Base-by-base conservation (phyloP, 352 stramenopile species). In the Globisporangium cylindrosporum region DNA sequence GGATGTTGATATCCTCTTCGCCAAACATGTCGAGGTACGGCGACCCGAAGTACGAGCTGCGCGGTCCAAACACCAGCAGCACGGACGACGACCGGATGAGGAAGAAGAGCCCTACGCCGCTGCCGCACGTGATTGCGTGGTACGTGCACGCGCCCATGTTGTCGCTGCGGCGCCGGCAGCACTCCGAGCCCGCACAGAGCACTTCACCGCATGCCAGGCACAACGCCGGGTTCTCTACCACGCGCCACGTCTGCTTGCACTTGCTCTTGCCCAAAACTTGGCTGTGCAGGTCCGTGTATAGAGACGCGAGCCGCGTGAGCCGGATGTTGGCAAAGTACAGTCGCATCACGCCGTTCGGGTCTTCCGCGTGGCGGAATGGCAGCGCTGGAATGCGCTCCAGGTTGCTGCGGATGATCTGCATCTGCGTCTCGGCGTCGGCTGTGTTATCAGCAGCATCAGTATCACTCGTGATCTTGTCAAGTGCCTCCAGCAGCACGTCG, bases 21-120 rank as follows among this genome's bases (percentile, higher is more conserved):
- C 86, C 88, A 80, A 95, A 95, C 83, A 92, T 93, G 65, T 95
- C 88, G 25, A 95, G 79, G 62, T 94, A 95, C 43, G 86, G 85
- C 66, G 86, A 94, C 4, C 84, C 82, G 64, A 95, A 95, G 79
- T 93, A 95, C 43, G 82, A 95, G 62, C 82, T 90, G 18, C 86
- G 75, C 0, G 84, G 82, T 0, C 82, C 83, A 57, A 89, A 92
- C 0, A 95, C 75, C 1, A 95, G 72, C 60, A 95, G 66, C 64
- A 93, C 86, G 2, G 82, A 92, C 20, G 82, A 92, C 64, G 84
- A 89, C 3, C 82, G 80, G 71, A 94, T 89, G 62, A 95, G 81
- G 69, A 95, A 94, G 62, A 93, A 95, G 25, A 92, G 70, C 9
- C 88, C 88, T 20, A 90, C 77, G 15, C 86, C 88, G 34, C 81